phyloP scores from a whole-genome alignment of 2,329 filamentous ascomycete species.

The Colletotrichum kahawae region DNA sequence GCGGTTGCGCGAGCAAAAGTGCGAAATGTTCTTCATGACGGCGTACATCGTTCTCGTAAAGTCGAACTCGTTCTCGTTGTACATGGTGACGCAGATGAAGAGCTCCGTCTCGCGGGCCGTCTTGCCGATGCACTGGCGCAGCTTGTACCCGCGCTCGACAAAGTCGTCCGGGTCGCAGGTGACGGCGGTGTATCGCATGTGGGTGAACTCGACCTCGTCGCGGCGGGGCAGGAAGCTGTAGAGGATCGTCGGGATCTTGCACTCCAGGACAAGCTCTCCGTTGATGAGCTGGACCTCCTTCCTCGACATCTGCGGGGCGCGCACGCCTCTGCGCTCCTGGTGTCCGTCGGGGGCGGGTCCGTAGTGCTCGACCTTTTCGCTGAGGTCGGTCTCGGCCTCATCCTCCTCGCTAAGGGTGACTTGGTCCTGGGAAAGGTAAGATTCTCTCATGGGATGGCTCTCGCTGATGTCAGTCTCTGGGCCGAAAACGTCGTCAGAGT shows the following conservation, averaged over 20 bases:
- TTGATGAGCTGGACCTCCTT: conserved; percentile 98
- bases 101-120: conserved; percentile 90
- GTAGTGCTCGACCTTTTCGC: conserved; percentile 77
- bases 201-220: conserved; percentile 95
- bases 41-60: conserved; percentile 99
- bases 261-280: conserved; percentile 95
- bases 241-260: conserved; percentile 97
- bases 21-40: conserved; percentile 96
- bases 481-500: conserved; percentile 77
- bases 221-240: conserved; percentile 95
- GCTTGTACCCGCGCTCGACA: conserved; percentile 83
- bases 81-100: conserved; percentile 98
- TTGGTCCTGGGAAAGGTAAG: conserved; percentile 60
- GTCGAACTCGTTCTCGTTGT: conserved; percentile 96
- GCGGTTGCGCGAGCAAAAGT: conserved; percentile 92
- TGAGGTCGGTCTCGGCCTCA: conserved; percentile 34
- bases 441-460: conserved; percentile 56
- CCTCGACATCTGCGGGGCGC: conserved; percentile 85
- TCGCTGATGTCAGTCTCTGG: conserved; percentile 61
- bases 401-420: conserved; percentile 56
- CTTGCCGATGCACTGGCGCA: conserved; percentile 87
- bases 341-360: conserved; percentile 86
- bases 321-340: conserved; percentile 85
- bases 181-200: conserved; percentile 99
- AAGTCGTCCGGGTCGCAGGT: conserved; percentile 98